These are phyloP conservation scores for Chlamydomonas eustigma DNA, from an alignment of 139 green algal genomes.

Conservation along the genomic window DNA sequence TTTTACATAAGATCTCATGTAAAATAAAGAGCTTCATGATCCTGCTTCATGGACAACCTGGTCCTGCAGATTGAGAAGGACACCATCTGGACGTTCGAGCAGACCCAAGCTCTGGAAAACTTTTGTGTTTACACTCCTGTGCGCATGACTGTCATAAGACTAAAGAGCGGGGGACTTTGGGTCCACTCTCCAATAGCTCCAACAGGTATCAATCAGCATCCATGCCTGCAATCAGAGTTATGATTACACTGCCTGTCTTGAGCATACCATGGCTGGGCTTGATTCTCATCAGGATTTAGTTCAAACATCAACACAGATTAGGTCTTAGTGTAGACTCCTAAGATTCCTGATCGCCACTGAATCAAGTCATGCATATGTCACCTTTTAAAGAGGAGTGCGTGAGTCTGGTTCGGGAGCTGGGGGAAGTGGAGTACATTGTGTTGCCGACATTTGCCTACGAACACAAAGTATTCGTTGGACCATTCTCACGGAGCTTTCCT, in stretches of 20 bases:
- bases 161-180: slow-evolving; percentile 73
- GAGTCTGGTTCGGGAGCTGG: slow-evolving; percentile 63
- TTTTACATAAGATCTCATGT: background rate
- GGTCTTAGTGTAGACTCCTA: too few relatives aligned
- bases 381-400: slow-evolving; percentile 28
- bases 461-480: slow-evolving; percentile 88
- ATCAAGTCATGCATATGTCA: too few relatives aligned
- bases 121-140: slow-evolving; percentile 76
- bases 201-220: too few relatives aligned
- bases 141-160: slow-evolving; percentile 82
- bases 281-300: too few relatives aligned
- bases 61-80: slow-evolving; percentile 53
- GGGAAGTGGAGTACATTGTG: slow-evolving; percentile 36
- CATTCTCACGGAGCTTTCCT: slow-evolving; percentile 78
- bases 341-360: slow-evolving; percentile 6
- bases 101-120: slow-evolving; percentile 58
- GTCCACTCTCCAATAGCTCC: slow-evolving; percentile 86
- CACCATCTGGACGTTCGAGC: slow-evolving; percentile 86
- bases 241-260: too few relatives aligned
- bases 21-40: background rate
- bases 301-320: too few relatives aligned
- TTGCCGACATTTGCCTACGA: slow-evolving; percentile 85
- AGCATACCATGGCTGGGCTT: too few relatives aligned
- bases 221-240: too few relatives aligned
- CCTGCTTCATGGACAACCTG: background rate